These are phyloP conservation scores for Crepidotus variabilis DNA, from an alignment of 768 basidiomycete species.

Conservation along the genomic window DNA sequence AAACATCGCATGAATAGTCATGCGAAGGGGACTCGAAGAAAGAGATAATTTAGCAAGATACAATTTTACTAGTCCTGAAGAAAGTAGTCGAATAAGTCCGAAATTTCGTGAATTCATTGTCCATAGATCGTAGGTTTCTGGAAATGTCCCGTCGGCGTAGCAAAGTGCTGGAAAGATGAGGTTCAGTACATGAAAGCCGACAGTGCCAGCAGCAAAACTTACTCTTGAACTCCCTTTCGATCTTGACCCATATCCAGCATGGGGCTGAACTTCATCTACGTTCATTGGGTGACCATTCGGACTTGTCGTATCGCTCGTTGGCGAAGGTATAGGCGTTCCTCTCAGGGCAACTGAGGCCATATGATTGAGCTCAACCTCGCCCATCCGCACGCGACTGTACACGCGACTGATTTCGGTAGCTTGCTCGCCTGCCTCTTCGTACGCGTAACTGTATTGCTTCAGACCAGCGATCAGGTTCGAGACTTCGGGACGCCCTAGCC, in stretches of 20 bases:
- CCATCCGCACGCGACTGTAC: conserved; percentile 37
- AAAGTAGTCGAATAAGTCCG: background rate
- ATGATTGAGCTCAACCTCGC: conserved; percentile 44
- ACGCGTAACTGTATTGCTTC: conserved; percentile 84
- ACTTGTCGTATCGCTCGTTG: conserved; percentile 15
- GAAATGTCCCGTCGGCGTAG: conserved; percentile 14
- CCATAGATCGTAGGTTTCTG: conserved; percentile 22
- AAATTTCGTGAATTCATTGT: conserved; percentile 8
- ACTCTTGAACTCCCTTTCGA: conserved; percentile 24
- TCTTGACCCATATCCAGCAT: conserved; percentile 7
- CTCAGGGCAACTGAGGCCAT: conserved; percentile 40
- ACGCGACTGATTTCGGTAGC: conserved; percentile 64
- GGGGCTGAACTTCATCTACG: conserved; percentile 26
- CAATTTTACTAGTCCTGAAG: background rate
- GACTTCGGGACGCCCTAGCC: conserved; percentile 80
- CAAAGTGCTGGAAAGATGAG: conserved; percentile 7
- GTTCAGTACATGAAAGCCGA: background rate
- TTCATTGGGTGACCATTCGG: conserved; percentile 20
- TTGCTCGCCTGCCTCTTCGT: conserved; percentile 81
- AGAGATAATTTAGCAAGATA: background rate
- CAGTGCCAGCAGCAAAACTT: conserved; percentile 9
- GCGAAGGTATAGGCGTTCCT: conserved; percentile 22
- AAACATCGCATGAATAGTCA: no score
- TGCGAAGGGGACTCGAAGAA: background rate
- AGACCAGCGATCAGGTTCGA: conserved; percentile 80